Evolutionary conservation across 805 yeast species (phyloP), one percentile per base, ranked within the genome.

Genomic region (Diddensiella santjacobensis): DNA sequence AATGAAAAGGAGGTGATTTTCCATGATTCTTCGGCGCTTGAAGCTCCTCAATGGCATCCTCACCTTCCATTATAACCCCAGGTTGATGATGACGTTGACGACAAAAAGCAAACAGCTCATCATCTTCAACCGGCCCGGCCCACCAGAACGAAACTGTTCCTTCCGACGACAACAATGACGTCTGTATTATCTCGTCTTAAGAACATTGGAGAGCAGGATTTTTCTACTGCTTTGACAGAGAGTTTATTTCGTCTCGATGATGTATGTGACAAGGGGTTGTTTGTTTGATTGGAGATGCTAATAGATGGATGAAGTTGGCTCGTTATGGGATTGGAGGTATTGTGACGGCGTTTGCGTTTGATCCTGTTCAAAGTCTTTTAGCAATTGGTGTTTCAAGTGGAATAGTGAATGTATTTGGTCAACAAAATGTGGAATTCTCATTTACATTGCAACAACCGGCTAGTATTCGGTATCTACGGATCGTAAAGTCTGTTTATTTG

Each of bases 311-410:
- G 24, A 29, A 52, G 55, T 56, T 70, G 38, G 68, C 68, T 6
- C 55, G 66, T 4, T 81, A 78, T 58, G 93, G 93, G 1, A 60
- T 84, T 29, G 71, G 75, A 15, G 91, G 95, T 10, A 75, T 76
- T 11, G 77, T 86, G 5, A 69, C 79, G 30, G 80, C 87, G 0
- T 62, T 81, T 35, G 95, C 93, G 0, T 86, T 75, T 66, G 98
- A 93, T 63, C 95, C 95, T 2, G 81, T 87, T 1, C 99, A 93
- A 65, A 80, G 93, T 46, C 72, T 93, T 22, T 66, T 89, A 58
- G 97, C 96, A 0, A 70, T 88, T 0, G 83, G 89, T 2, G 88
- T 96, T 0, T 80, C 75, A 31, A 61, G 68, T 4, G 87, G 89
- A 36, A 79, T 79, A 40, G 72, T 93, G 13, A 82, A 86, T 54